These are phyloP conservation scores for Sarocladium strictum DNA, from an alignment of 2,329 filamentous ascomycete species.

Conservation along the genomic window DNA sequence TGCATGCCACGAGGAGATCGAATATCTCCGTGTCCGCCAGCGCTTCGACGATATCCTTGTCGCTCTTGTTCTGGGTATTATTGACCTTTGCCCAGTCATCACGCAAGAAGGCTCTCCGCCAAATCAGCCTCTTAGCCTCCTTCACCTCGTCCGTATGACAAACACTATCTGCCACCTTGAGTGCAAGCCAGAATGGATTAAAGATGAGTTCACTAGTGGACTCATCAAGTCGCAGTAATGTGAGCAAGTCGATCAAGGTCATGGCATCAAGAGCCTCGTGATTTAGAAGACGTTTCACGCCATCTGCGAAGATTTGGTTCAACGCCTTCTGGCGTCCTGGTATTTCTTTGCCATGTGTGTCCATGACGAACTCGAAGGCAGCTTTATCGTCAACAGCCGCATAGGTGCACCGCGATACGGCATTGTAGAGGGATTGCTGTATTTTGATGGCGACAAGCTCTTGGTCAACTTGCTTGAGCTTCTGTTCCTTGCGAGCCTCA, in stretches of 20 bases:
- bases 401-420: constrained; percentile 61
- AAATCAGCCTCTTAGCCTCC: constrained; percentile 61
- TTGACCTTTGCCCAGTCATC: constrained; percentile 83
- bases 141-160: constrained; percentile 50
- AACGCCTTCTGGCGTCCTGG: constrained; percentile 59
- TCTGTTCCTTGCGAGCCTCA: constrained; percentile 32
- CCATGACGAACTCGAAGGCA: constrained; percentile 69
- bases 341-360: constrained; percentile 53
- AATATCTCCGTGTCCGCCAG: constrained; percentile 64
- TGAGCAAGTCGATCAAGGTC: constrained; percentile 68
- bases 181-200: constrained; percentile 69
- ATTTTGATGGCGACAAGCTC: constrained; percentile 66
- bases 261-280: constrained; percentile 65
- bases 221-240: constrained; percentile 52
- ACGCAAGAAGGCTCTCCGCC: constrained; percentile 77
- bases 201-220: constrained; percentile 26
- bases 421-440: constrained; percentile 72
- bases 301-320: constrained; percentile 64
- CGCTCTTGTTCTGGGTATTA: constrained; percentile 67
- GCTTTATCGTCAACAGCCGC: constrained; percentile 75
- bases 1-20: constrained; percentile 57
- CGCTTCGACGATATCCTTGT: constrained; percentile 57
- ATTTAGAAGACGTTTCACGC: constrained; percentile 62
- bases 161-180: constrained; percentile 53
- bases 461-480: constrained; percentile 50